These are phyloP conservation scores for Microdochium bolleyi DNA, from an alignment of 2,329 filamentous ascomycete genomes.

Conservation along the genomic window DNA sequence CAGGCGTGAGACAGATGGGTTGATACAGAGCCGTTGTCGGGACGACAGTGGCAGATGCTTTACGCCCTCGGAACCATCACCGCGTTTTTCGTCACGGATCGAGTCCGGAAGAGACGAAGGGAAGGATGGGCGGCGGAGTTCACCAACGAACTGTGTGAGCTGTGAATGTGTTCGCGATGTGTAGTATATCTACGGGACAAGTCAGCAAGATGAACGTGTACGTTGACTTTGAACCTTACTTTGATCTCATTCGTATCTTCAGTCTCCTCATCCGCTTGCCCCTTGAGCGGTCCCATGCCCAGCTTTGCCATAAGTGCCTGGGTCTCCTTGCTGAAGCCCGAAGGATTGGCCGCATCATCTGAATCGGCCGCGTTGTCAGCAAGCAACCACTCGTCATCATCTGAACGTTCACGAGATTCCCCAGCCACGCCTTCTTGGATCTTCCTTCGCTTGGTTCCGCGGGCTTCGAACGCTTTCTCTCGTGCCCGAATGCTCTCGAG, in stretches of 20 bases:
- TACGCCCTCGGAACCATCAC: slow-evolving; percentile 44
- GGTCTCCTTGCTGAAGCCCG: slow-evolving; percentile 68
- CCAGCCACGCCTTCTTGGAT: slow-evolving; percentile 23
- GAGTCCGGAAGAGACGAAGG: slow-evolving; percentile 58
- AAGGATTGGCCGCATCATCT: slow-evolving; percentile 15
- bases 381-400: slow-evolving; percentile 66
- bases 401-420: slow-evolving; percentile 28
- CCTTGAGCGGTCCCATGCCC: slow-evolving; percentile 31
- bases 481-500: slow-evolving; percentile 58
- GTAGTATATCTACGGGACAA: slow-evolving; percentile 61
- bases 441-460: slow-evolving; percentile 37
- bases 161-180: slow-evolving; percentile 92
- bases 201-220: slow-evolving; percentile 13
- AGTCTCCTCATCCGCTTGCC: slow-evolving; percentile 29
- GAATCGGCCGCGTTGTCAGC: slow-evolving; percentile 55
- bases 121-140: slow-evolving; percentile 70
- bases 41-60: slow-evolving; percentile 82
- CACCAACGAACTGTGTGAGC: slow-evolving; percentile 77
- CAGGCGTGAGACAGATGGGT: slow-evolving; percentile 68
- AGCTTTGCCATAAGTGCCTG: slow-evolving; percentile 64
- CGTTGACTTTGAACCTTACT: slow-evolving; percentile 24
- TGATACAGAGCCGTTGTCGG: slow-evolving; percentile 84
- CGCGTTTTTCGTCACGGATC: slow-evolving; percentile 15
- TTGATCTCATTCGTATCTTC: slow-evolving; percentile 61
- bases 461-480: slow-evolving; percentile 47